Percentiles rank a stretch among this genome's conserved stretches.
Evolutionary conservation across 2,329 filamentous ascomycete genomes (phyloP).

Genomic region (Sarocladium strictum): DNA sequence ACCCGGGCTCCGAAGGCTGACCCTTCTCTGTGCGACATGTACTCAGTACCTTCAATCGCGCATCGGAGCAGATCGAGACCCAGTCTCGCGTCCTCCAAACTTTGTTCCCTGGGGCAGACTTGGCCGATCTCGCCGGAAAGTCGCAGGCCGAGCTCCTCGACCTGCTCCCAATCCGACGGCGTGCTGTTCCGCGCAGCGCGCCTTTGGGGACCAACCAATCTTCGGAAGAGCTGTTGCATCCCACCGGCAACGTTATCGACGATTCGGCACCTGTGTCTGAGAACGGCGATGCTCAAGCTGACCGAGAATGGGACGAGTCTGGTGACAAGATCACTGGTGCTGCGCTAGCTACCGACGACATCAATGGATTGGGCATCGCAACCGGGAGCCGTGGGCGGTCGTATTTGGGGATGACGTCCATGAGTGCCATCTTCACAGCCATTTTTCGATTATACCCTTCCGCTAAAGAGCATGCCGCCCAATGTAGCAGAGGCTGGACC

Average conservation of each 20-base stretch:
- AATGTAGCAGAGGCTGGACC: constrained; percentile 19
- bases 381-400: constrained; percentile 50
- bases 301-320: constrained; percentile 24
- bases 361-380: constrained; percentile 34
- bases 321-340: constrained; percentile 16
- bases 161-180: constrained; percentile 9
- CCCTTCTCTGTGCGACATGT: neutral
- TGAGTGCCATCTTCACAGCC: constrained; percentile 55
- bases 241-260: constrained; percentile 9
- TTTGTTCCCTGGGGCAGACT: constrained; percentile 16
- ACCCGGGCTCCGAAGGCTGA: neutral
- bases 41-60: constrained; percentile 20
- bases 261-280: constrained; percentile 21
- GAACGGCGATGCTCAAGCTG: constrained; percentile 20
- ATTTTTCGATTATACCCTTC: constrained; percentile 35
- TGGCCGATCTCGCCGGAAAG: constrained; percentile 17
- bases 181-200: neutral
- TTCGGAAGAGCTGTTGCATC: constrained; percentile 3
- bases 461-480: constrained; percentile 21
- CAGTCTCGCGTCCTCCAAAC: constrained; percentile 18
- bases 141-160: constrained; percentile 16
- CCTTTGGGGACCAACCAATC: neutral
- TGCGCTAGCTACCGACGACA: constrained; percentile 22
- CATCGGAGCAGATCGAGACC: constrained; percentile 17
- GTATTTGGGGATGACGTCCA: constrained; percentile 59